Conservation (phyloP, 2,329 filamentous ascomycete species). For the Teratosphaeria destructans region DNA sequence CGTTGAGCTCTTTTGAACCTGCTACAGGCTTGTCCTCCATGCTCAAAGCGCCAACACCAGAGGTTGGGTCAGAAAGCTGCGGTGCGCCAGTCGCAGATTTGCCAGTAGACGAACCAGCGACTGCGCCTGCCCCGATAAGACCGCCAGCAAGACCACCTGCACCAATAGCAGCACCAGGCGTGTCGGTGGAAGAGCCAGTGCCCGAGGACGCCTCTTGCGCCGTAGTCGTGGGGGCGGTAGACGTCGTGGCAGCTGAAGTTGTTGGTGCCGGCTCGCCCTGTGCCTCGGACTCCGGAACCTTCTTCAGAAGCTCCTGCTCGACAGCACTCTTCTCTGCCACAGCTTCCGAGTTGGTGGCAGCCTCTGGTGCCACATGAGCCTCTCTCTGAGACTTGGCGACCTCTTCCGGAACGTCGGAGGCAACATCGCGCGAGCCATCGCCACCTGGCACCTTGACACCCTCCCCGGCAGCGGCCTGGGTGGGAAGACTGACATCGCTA, state of each 20-base stretch:
- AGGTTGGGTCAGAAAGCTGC: conserved; percentile 19
- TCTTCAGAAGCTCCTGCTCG: conserved; percentile 62
- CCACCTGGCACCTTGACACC: conserved; percentile 9
- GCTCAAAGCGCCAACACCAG: conserved; percentile 14
- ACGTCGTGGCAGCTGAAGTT: conserved; percentile 26
- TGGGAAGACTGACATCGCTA: conserved; percentile 7
- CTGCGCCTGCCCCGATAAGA: conserved; percentile 3
- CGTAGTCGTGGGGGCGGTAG: conserved; percentile 24
- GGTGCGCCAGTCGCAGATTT: conserved; percentile 17
- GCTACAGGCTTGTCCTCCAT: conserved; percentile 16
- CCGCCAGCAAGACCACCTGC: neutral
- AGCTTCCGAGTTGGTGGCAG: conserved; percentile 55
- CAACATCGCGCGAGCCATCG: conserved; percentile 17
- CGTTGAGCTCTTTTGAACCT: conserved; percentile 24
- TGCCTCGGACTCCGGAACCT: conserved; percentile 36
- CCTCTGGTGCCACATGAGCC: conserved; percentile 51
- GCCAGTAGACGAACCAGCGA: neutral
- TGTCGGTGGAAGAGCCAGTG: neutral
- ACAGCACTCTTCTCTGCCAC: conserved; percentile 66
- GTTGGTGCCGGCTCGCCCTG: conserved; percentile 23
- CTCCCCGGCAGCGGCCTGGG: conserved; percentile 12
- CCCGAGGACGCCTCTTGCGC: conserved; percentile 9
- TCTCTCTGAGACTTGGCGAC: conserved; percentile 21
- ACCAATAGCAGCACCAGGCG: neutral
- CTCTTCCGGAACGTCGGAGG: conserved; percentile 16